These are phyloP conservation scores for Metschnikowia continentalis DNA, from an alignment of 805 yeast genomes.

Conservation along the genomic window DNA sequence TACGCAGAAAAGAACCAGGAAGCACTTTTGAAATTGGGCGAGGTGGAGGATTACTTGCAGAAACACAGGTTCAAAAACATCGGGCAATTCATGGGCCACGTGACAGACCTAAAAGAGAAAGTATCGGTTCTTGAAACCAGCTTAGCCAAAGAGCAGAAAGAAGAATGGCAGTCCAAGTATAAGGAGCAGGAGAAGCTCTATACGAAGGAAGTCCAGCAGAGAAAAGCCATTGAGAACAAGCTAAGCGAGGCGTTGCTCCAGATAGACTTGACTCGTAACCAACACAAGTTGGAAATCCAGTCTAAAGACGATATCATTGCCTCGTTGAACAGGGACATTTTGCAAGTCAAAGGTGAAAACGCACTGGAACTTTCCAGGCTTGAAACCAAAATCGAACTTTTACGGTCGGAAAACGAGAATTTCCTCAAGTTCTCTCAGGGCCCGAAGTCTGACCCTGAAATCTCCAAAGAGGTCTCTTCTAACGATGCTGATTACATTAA, in stretches of 20 bases:
- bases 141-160: conserved; percentile 16
- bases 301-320: conserved; percentile 31
- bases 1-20: conserved; percentile 29
- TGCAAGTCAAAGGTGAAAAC: conserved; percentile 31
- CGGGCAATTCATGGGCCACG: conserved; percentile 24
- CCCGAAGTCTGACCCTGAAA: neutral
- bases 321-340: conserved; percentile 28
- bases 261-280: conserved; percentile 24
- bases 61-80: conserved; percentile 24
- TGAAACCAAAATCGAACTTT: conserved; percentile 66
- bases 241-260: conserved; percentile 31
- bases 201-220: conserved; percentile 22
- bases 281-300: conserved; percentile 28
- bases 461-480: conserved; percentile 16
- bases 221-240: conserved; percentile 20
- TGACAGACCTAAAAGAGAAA: conserved; percentile 14
- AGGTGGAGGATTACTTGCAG: conserved; percentile 34
- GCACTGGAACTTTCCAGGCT: conserved; percentile 50
- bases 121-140: conserved; percentile 15
- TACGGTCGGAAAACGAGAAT: conserved; percentile 59
- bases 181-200: conserved; percentile 21
- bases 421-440: conserved; percentile 9
- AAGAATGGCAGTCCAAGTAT: conserved; percentile 25
- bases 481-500: conserved; percentile 40
- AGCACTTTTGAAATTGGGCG: conserved; percentile 30